phyloP scores from a whole-genome alignment of 305 asterid species.

The Fraxinus velutina region DNA sequence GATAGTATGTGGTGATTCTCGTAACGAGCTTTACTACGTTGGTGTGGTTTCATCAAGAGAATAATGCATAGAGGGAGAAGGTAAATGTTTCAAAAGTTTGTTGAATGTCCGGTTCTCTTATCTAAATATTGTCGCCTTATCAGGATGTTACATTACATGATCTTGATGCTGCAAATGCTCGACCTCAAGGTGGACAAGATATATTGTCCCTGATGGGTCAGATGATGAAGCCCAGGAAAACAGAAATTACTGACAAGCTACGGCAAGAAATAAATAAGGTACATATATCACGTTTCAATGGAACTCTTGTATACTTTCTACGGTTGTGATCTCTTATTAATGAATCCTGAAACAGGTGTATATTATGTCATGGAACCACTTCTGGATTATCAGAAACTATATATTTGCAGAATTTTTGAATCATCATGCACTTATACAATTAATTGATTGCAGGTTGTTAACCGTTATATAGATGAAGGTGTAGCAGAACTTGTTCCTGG shows the following conservation, averaged over 20 bases:
- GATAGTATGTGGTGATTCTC: constrained; percentile 6
- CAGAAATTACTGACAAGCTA: constrained; percentile 94
- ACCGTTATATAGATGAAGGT: constrained; percentile 92
- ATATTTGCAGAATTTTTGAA: background rate
- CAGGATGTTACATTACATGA: constrained; percentile 97
- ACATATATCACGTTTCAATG: background rate
- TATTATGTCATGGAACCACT: background rate
- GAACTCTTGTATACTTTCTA: background rate
- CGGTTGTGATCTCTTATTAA: background rate
- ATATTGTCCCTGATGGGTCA: constrained; percentile 96
- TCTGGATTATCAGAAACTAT: background rate
- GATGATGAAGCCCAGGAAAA: constrained; percentile 96
- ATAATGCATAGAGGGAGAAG: background rate
- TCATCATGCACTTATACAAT: background rate
- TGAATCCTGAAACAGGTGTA: background rate
- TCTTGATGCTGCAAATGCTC: constrained; percentile 98
- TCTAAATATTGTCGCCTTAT: constrained; percentile 10
- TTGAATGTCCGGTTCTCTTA: constrained; percentile 1
- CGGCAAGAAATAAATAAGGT: constrained; percentile 97
- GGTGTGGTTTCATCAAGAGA: constrained; percentile 1
- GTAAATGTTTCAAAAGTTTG: background rate
- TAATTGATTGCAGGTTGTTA: constrained; percentile 64
- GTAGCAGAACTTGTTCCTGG: constrained; percentile 99
- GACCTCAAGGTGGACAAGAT: constrained; percentile 99
- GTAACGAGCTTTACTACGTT: background rate